Base-by-base conservation (phyloP, 352 stramenopile species). In the Phytophthora rubi region DNA sequence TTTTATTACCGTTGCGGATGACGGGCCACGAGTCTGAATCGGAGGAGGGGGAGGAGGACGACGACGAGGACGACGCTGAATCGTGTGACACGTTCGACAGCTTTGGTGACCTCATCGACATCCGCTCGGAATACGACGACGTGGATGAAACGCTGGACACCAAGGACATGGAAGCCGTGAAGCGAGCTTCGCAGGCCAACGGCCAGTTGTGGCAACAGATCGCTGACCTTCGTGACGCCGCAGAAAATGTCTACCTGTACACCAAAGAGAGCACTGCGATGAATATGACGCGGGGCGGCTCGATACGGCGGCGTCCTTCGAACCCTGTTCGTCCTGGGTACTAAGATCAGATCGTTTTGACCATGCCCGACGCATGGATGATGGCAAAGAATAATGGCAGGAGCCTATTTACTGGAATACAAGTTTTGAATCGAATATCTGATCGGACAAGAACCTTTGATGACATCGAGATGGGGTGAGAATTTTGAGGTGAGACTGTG, bases 161-260 rank as follows among this genome's bases (percentile, higher is more conserved):
- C 0, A 71, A 71, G 35, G 75, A 83, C 37, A 83, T 83, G 76
- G 53, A 73, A 45, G 70, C 72, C 16, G 71, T 83, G 57, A 79
- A 75, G 28, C 63, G 66, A 33, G 57, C 61, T 28, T 76, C 66
- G 37, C 62, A 73, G 47, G 45, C 73, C 21, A 74, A 77, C 68
- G 60, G 57, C 23, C 51, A 83, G 53, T 39, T 88, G 42, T 88
- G 77, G 77, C 60, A 81, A 21, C 80, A 84, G 39, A 86, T 88
- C 51, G 78, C 76, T 9, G 75, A 88, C 21, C 70, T 88, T 8
- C 75, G 80, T 6, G 61, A 75, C 52, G 59, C 68, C 26, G 80
- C 80, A 18, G 80, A 88, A 53, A 83, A 81, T 45, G 68, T 79
- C 6, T 88, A 85, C 56, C 80, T 81, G 65, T 81, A 81, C 67